Conservation (phyloP, 768 basidiomycete genomes). For the Kwoniella mangroviensis region DNA sequence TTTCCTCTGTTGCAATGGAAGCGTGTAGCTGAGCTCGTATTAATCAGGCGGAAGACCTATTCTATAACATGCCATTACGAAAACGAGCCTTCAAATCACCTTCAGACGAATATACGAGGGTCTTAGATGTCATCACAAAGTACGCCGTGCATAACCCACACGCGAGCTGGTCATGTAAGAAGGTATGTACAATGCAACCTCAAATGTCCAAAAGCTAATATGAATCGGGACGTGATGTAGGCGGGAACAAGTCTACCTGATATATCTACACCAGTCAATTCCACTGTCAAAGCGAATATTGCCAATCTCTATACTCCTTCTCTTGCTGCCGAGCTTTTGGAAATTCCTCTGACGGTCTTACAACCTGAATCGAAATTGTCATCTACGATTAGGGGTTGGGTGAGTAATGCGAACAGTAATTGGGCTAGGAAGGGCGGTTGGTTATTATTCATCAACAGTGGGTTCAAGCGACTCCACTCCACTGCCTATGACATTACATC, state of each 20-base stretch:
- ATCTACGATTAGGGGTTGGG: slow-evolving; percentile 76
- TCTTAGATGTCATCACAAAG: slow-evolving; percentile 86
- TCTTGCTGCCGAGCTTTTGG: slow-evolving; percentile 74
- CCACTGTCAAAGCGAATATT: slow-evolving; percentile 72
- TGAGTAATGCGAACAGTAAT: slow-evolving; percentile 86
- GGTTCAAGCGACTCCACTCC: slow-evolving; percentile 49
- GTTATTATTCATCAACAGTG: slow-evolving; percentile 93
- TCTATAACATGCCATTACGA: slow-evolving; percentile 89
- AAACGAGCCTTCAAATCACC: slow-evolving; percentile 79
- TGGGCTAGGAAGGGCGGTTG: slow-evolving; percentile 78
- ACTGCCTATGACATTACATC: neutral
- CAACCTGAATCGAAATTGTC: slow-evolving; percentile 59
- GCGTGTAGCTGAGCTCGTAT: neutral
- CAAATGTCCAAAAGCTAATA: too few species aligned
- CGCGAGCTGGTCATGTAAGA: slow-evolving; percentile 88
- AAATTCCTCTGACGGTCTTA: slow-evolving; percentile 47
- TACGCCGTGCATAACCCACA: slow-evolving; percentile 93
- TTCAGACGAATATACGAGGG: slow-evolving; percentile 88
- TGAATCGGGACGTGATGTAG: slow-evolving; percentile 58
- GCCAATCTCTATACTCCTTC: slow-evolving; percentile 78
- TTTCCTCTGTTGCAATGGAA: neutral
- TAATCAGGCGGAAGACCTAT: slow-evolving; percentile 86
- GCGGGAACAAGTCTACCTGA: slow-evolving; percentile 75
- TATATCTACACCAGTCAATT: slow-evolving; percentile 74
- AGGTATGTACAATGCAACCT: slow-evolving; percentile 62